Base-by-base conservation (phyloP, 2,329 filamentous ascomycete species). In the Exutisphaerella laricina region DNA sequence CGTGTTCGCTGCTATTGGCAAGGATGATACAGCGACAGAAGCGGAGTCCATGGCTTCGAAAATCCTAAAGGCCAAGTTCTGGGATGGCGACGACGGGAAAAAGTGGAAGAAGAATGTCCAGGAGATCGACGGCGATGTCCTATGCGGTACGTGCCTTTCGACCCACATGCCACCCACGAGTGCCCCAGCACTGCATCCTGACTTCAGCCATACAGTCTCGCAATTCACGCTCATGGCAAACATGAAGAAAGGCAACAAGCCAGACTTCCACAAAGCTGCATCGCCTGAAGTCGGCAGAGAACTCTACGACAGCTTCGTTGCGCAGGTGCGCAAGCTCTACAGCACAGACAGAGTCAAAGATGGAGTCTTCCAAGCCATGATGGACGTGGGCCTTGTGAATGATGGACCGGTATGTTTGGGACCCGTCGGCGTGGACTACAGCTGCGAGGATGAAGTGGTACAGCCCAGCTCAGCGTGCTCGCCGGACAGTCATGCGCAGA, bases 311-410 rank as follows among this genome's bases (percentile, higher is more conserved):
- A 74, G 83, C 60, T 97, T 98, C 69, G 79, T 89, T 55, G 70
- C 77, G 38, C 85, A 84, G 56, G 80, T 97, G 30, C 77, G 81
- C 56, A 73, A 81, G 41, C 74, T 80, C 2, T 94, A 97, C 63
- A 65, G 71, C 4, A 66, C 77, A 5, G 85, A 88, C 6, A 82
- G 75, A 51, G 89, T 98, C 45, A 88, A 95, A 63, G 84, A 98
- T 62, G 92, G 94, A n/a, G 80, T 90, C 21, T 98, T 98, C 65
- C 90, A 95, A 61, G 92, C 92, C 37, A 96, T 94, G 89, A 98
- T 98, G 92, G 84, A 97, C 60, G 90, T 98, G 45, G 84, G 85
- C 36, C 68, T 96, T 21, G 81, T 96, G 37, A 97, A 97, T 55
- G 90, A 97, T 58, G 79, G 79, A 59, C 79, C 79, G 69, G 79